Conservation (phyloP, 2,329 filamentous ascomycete species). For the Neospermospora avenae region DNA sequence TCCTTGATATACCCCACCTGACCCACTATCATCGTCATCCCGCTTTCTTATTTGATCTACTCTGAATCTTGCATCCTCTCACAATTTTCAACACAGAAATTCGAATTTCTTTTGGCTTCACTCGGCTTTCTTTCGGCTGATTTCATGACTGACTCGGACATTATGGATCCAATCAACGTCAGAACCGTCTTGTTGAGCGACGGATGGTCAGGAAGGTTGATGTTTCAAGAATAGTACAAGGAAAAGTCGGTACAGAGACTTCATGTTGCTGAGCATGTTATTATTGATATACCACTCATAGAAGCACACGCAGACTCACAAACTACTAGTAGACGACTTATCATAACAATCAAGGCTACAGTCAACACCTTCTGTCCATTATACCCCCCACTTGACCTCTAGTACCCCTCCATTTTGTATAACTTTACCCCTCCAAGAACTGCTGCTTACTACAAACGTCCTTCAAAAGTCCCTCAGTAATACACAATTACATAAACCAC, state of each 20-base stretch:
- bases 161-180: slow-evolving; percentile 16
- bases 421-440: neutral
- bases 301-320: slow-evolving; percentile 12
- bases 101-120: neutral
- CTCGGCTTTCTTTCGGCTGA: neutral
- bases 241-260: slow-evolving; percentile 21
- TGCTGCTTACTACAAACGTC: no score
- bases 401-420: neutral
- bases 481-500: neutral
- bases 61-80: neutral
- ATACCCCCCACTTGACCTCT: no score
- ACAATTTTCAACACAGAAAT: neutral
- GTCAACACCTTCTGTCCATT: no score
- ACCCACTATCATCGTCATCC: neutral
- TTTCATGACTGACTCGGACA: neutral
- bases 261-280: slow-evolving; percentile 8
- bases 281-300: slow-evolving; percentile 14
- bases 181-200: slow-evolving; percentile 18
- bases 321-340: slow-evolving; percentile 9
- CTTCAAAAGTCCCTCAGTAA: no score
- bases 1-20: no score
- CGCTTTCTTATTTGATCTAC: neutral
- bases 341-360: no score
- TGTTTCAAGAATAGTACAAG: slow-evolving; percentile 7
- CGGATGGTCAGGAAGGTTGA: neutral